phyloP scores from a whole-genome alignment of 768 basidiomycete species.

The Pleurotus djamor region DNA sequence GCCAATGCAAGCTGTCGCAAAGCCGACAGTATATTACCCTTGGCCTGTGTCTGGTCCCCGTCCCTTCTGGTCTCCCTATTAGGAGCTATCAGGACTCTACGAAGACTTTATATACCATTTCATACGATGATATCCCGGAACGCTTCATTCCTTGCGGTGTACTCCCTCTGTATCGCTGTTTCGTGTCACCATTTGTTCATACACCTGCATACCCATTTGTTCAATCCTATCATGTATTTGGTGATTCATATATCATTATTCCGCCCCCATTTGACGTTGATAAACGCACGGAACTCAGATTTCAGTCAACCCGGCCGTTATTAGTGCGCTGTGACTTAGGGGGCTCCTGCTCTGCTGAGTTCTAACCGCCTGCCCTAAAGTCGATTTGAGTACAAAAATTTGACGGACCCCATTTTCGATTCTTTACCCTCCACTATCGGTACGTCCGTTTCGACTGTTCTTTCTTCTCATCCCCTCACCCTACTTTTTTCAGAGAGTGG shows the following conservation, averaged over 20 bases:
- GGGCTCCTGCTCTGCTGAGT: neutral
- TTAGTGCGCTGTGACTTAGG: neutral
- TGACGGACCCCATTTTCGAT: neutral
- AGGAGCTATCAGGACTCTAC: neutral
- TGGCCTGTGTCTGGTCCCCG: neutral
- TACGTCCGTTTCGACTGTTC: neutral
- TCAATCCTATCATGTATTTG: too few species aligned
- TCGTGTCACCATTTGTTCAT: too few species aligned
- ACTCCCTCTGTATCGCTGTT: too few species aligned
- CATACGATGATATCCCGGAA: too few species aligned
- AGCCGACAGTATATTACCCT: too few species aligned
- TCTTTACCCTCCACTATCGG: neutral
- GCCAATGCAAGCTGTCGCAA: neutral
- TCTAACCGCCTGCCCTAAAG: neutral
- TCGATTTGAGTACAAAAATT: neutral
- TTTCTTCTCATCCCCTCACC: neutral
- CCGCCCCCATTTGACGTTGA: too few species aligned
- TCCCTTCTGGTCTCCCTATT: neutral
- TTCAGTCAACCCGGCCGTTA: too few species aligned
- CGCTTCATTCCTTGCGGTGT: too few species aligned
- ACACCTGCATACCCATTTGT: too few species aligned
- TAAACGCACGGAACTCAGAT: too few species aligned
- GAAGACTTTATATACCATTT: too few species aligned
- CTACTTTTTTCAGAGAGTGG: neutral
- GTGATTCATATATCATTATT: too few species aligned